Evolutionary conservation across 306 rosid genomes (phyloP).

Genomic region (Prosopis cineraria): DNA sequence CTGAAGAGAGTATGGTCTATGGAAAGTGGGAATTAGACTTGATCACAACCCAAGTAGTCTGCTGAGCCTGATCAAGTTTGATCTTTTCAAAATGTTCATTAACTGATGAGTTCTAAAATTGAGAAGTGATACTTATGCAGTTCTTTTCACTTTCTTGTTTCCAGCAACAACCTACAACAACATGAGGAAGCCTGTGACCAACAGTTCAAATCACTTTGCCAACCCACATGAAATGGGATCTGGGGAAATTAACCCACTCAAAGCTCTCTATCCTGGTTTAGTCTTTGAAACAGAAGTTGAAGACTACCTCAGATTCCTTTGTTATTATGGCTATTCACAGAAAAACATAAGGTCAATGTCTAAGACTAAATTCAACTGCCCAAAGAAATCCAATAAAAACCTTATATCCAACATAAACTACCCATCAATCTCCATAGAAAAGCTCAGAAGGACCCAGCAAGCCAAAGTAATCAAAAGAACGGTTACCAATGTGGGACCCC

Average conservation of each 20-base stretch:
- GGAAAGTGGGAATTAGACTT: not conserved
- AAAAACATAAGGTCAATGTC: constrained; percentile 62
- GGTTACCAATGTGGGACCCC: constrained; percentile 75
- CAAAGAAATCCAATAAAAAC: constrained; percentile 58
- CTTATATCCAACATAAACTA: constrained; percentile 80
- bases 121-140: not conserved
- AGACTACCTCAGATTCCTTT: constrained; percentile 77
- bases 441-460: constrained; percentile 49
- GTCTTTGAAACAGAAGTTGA: constrained; percentile 60
- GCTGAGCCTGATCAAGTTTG: not conserved
- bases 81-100: not conserved
- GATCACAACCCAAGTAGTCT: not conserved
- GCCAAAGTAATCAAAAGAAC: constrained; percentile 58
- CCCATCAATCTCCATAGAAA: constrained; percentile 78
- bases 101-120: not conserved
- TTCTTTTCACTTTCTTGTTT: constrained; percentile 31
- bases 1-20: not conserved
- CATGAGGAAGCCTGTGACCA: constrained; percentile 68
- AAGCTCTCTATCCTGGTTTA: constrained; percentile 84
- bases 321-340: constrained; percentile 69
- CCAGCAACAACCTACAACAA: constrained; percentile 75
- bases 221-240: constrained; percentile 84
- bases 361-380: constrained; percentile 66
- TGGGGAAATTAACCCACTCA: constrained; percentile 80
- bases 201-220: constrained; percentile 60